Percentiles rank a stretch among this genome's conserved stretches.
These are phyloP conservation scores for Fusarium illudens DNA, from an alignment of 2,329 filamentous ascomycete genomes.

Conservation along the genomic window DNA sequence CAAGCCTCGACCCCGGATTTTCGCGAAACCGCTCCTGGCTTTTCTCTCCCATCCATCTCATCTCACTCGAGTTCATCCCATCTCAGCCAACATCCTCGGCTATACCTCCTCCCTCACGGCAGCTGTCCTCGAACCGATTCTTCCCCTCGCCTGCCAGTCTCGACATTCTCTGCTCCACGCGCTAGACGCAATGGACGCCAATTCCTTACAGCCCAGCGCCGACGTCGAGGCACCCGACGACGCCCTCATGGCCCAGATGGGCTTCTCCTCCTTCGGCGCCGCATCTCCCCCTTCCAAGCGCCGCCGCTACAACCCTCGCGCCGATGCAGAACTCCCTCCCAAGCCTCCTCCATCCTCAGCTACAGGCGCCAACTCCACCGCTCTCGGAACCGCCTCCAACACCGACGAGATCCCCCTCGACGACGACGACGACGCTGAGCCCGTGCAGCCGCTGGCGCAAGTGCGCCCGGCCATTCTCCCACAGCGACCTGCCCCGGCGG, in stretches of 20 bases:
- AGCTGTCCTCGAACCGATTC: not conserved
- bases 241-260: conserved; percentile 72
- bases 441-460: conserved; percentile 31
- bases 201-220: not conserved
- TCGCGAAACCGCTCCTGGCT: conserved; percentile 26
- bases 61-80: conserved; percentile 20
- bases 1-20: conserved; percentile 40
- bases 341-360: conserved; percentile 39
- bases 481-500: conserved; percentile 41
- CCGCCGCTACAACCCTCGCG: conserved; percentile 69
- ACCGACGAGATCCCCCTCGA: conserved; percentile 57
- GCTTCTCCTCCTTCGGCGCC: conserved; percentile 75
- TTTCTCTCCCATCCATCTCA: conserved; percentile 19
- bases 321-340: conserved; percentile 53
- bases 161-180: not conserved
- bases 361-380: conserved; percentile 50
- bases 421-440: conserved; percentile 44
- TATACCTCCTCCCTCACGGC: conserved; percentile 3
- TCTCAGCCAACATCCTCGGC: conserved; percentile 9
- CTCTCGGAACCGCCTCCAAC: conserved; percentile 47
- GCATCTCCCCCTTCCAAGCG: conserved; percentile 67
- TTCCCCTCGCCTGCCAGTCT: not conserved
- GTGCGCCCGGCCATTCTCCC: conserved; percentile 48
- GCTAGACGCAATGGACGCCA: conserved; percentile 8
- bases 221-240: conserved; percentile 39